Conservation (phyloP, 495 filamentous ascomycete genomes). For the Aspergillus campestris region DNA sequence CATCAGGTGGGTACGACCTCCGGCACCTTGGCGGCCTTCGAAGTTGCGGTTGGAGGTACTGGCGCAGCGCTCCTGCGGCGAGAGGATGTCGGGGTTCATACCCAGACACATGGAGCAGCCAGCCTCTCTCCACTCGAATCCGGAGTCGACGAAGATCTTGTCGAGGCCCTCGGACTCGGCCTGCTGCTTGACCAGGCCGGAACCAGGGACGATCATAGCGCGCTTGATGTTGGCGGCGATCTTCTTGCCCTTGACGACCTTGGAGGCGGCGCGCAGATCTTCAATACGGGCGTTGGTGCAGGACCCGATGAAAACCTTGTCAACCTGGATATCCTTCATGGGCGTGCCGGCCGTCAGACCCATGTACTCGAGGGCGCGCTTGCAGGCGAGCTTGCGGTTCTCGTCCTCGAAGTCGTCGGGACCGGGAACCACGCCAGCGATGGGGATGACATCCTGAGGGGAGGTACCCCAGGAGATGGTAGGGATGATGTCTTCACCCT, state of each 20-base stretch:
- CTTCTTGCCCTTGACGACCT: conserved; percentile 77
- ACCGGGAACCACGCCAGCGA: conserved; percentile 80
- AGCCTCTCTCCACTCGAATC: conserved; percentile 97
- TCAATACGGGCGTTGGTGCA: conserved; percentile 98
- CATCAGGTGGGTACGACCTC: conserved; percentile 91
- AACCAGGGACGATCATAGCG: conserved; percentile 94
- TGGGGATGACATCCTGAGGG: conserved; percentile 90
- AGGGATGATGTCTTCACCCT: conserved; percentile 85
- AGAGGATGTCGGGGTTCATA: conserved; percentile 99
- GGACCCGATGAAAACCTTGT: conserved; percentile 97
- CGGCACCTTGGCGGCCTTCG: conserved; percentile 90
- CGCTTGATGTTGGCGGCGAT: conserved; percentile 81
- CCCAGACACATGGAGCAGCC: conserved; percentile 98
- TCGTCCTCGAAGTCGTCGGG: conserved; percentile 78
- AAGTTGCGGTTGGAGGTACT: conserved; percentile 97
- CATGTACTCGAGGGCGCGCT: conserved; percentile 91
- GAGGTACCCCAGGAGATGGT: conserved; percentile 97
- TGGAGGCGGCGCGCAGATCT: conserved; percentile 82
- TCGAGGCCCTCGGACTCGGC: conserved; percentile 89
- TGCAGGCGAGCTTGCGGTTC: conserved; percentile 66
- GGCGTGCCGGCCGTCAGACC: conserved; percentile 74
- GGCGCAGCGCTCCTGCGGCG: conserved; percentile 86
- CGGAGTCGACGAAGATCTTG: conserved; percentile 82
- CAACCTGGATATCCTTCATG: conserved; percentile 82
- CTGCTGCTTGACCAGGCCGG: conserved; percentile 87